phyloP scores from a whole-genome alignment of 1,284 basidiomycete genomes.

The Peniophora sp. region DNA sequence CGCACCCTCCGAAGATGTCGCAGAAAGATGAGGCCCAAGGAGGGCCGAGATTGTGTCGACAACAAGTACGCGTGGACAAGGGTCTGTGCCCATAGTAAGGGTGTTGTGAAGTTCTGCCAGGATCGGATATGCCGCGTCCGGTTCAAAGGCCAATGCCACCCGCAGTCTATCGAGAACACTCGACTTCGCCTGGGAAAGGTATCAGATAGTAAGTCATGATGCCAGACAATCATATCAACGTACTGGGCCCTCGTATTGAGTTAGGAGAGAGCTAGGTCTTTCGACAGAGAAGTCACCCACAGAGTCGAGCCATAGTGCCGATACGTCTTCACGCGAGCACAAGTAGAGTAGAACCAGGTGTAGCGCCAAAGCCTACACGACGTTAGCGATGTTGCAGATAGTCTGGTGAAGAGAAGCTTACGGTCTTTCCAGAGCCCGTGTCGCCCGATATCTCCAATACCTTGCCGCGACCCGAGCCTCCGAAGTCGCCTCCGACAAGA shows the following conservation, averaged over 20 bases:
- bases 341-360: conserved; percentile 52
- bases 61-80: conserved; percentile 41
- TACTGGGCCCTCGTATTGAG: conserved; percentile 28
- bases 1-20: conserved; percentile 53
- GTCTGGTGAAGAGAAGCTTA: conserved; percentile 23
- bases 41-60: conserved; percentile 61
- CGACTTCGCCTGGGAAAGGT: conserved; percentile 25
- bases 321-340: conserved; percentile 23
- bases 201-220: not conserved
- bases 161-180: conserved; percentile 27
- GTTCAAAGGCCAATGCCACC: conserved; percentile 50
- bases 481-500: conserved; percentile 37
- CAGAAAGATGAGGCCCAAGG: conserved; percentile 58
- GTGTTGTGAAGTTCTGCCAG: conserved; percentile 34
- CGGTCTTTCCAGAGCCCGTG: conserved; percentile 56
- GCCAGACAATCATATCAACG: not conserved
- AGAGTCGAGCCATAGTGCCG: conserved; percentile 64
- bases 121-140: conserved; percentile 41
- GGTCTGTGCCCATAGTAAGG: conserved; percentile 18
- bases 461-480: conserved; percentile 23
- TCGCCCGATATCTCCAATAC: conserved; percentile 63
- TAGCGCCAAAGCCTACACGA: conserved; percentile 42
- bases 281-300: conserved; percentile 56
- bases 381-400: conserved; percentile 1
- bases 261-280: conserved; percentile 32